A percentile compares a stretch with the other conserved stretches of the same genome.
phyloP scores from a whole-genome alignment of 108 stramenopile species.

The Nitzschia sp. region DNA sequence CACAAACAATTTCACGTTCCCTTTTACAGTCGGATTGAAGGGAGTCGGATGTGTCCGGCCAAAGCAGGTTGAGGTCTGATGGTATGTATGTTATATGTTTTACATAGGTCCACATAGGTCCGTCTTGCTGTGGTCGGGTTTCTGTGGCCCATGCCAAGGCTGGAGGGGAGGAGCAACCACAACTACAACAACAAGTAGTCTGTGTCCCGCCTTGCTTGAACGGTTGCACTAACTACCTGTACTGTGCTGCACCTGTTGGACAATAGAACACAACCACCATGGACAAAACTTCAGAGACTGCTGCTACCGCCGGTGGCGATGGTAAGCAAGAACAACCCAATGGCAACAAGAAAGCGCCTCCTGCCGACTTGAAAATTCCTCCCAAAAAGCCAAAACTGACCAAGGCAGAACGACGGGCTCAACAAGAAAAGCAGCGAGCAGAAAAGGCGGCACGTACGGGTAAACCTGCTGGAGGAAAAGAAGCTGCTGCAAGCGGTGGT shows the following conservation, averaged over 20 bases:
- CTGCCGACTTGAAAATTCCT: conserved; percentile 65
- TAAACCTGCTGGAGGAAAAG: conserved; percentile 14
- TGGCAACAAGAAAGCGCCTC: conserved; percentile 59
- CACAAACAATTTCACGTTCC: conserved; percentile 37
- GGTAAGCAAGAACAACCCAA: conserved; percentile 32
- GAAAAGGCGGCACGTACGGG: conserved; percentile 73
- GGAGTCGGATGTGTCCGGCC: conserved; percentile 72
- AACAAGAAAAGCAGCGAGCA: conserved; percentile 91
- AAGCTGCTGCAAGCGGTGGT: conserved; percentile 15
- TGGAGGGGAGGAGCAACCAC: no score
- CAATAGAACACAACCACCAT: no score
- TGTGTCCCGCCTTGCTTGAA: no score
- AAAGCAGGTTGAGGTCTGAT: conserved; percentile 14
- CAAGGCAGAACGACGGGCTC: conserved; percentile 91
- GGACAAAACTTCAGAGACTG: no score
- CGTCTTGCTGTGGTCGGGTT: no score
- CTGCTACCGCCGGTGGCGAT: background rate
- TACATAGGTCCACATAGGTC: no score
- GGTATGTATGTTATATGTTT: no score
- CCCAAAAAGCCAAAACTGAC: conserved; percentile 87
- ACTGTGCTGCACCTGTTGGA: no score
- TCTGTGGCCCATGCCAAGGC: no score
- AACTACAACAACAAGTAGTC: no score
- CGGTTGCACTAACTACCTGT: no score
- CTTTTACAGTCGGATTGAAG: conserved; percentile 67